These are phyloP conservation scores for Ailanthus altissimus DNA, from an alignment of 345 rosid species.

Conservation along the genomic window DNA sequence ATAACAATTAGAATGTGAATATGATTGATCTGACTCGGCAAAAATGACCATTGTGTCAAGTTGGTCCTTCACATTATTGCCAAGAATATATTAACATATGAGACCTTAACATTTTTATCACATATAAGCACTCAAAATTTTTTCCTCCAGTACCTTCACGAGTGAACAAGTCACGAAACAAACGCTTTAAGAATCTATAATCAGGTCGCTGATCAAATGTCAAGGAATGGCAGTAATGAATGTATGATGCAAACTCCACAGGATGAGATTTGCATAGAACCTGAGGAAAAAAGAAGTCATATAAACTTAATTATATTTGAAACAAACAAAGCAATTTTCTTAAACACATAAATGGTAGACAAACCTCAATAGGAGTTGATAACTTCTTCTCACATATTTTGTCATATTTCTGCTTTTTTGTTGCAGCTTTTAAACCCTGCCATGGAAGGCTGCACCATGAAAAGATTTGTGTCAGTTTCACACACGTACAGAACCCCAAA, in stretches of 20 bases:
- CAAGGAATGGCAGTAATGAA: constrained; percentile 85
- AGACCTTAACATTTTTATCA: not conserved
- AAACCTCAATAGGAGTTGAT: constrained; percentile 90
- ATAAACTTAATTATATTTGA: not conserved
- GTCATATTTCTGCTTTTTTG: constrained; percentile 87
- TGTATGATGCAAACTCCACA: constrained; percentile 86
- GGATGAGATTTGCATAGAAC: constrained; percentile 81
- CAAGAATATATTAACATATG: not conserved
- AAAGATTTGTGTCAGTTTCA: constrained; percentile 22
- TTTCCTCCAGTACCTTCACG: constrained; percentile 62
- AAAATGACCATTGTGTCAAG: not conserved
- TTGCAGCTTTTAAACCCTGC: constrained; percentile 90
- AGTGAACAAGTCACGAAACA: constrained; percentile 75
- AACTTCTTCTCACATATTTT: constrained; percentile 86
- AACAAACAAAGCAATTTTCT: not conserved
- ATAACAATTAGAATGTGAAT: not conserved
- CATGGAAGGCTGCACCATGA: constrained; percentile 76
- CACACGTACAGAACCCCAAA: not conserved
- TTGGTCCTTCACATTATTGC: not conserved
- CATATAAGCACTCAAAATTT: not conserved
- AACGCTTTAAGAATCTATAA: constrained; percentile 88
- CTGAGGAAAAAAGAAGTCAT: constrained; percentile 31
- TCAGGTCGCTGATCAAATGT: constrained; percentile 92
- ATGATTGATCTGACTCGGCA: not conserved
- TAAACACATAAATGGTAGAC: not conserved